phyloP scores from a whole-genome alignment of 495 filamentous ascomycete genomes.

The Talaromyces nanjingensis region DNA sequence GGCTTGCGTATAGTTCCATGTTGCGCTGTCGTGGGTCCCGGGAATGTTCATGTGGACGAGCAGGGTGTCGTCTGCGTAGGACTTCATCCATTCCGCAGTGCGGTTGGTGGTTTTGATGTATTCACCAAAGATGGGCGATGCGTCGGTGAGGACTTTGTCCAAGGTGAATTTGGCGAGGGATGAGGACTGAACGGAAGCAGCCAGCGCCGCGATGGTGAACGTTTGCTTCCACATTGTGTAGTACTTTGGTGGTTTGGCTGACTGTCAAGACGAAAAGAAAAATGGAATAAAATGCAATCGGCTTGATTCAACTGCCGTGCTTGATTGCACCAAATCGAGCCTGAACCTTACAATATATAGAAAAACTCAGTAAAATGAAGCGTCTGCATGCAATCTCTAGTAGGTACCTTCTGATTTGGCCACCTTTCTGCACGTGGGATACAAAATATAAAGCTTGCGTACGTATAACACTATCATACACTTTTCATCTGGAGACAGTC shows the following conservation, averaged over 20 bases:
- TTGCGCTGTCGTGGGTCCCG: conserved; percentile 47
- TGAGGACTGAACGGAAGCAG: conserved; percentile 2
- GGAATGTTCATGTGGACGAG: conserved; percentile 46
- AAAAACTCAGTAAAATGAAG: neutral
- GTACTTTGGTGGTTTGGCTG: neutral
- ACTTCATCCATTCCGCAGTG: conserved; percentile 41
- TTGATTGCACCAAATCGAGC: neutral
- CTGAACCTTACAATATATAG: neutral
- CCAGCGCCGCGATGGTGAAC: neutral
- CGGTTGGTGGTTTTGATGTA: conserved; percentile 18
- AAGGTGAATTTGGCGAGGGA: conserved; percentile 28
- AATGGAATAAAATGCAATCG: neutral
- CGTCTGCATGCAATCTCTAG: neutral
- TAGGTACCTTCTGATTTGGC: neutral
- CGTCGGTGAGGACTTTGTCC: conserved; percentile 34
- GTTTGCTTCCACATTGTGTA: neutral
- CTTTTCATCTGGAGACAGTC: neutral
- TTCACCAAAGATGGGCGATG: conserved; percentile 33
- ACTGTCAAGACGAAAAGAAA: neutral
- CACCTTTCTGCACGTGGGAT: neutral
- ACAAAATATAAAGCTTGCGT: neutral
- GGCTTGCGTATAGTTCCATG: conserved; percentile 45
- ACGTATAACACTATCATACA: neutral
- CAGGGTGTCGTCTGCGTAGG: conserved; percentile 30
- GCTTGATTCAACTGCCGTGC: neutral